These are phyloP conservation scores for Veloporphyrellus conicus DNA, from an alignment of 1,284 basidiomycete species.

Conservation along the genomic window DNA sequence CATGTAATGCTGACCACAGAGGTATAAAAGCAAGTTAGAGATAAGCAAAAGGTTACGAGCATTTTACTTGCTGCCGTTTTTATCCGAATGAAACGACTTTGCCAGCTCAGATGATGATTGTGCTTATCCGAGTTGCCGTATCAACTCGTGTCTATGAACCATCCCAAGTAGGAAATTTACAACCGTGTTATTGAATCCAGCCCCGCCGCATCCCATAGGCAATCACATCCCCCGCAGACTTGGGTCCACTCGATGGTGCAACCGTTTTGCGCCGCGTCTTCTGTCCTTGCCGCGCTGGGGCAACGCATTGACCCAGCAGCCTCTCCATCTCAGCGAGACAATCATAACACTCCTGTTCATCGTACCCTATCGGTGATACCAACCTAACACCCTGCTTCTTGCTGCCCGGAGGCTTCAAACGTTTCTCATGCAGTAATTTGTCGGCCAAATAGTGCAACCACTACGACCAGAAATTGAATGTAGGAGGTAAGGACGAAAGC, in stretches of 20 bases:
- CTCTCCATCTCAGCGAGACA: conserved; percentile 34
- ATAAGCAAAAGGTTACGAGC: conserved; percentile 8
- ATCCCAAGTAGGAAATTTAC: conserved; percentile 18
- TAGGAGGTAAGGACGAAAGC: not conserved
- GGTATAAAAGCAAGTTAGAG: conserved; percentile 6
- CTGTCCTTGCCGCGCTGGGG: conserved; percentile 10
- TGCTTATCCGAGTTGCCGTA: not conserved
- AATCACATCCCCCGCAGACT: conserved; percentile 32
- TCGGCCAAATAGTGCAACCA: conserved; percentile 78
- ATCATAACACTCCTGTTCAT: conserved; percentile 32
- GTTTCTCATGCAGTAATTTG: conserved; percentile 70
- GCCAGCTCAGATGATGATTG: not conserved
- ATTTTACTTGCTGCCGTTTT: conserved; percentile 7
- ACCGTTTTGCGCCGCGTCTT: conserved; percentile 28
- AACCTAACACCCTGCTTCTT: conserved; percentile 20
- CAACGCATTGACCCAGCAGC: conserved; percentile 25
- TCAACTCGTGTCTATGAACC: not conserved
- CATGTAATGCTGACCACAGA: conserved; percentile 14
- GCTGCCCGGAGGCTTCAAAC: conserved; percentile 49
- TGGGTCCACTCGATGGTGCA: conserved; percentile 13
- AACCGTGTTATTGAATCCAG: conserved; percentile 28
- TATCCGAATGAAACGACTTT: conserved; percentile 6
- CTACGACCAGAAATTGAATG: conserved; percentile 36
- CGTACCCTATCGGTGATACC: conserved; percentile 20
- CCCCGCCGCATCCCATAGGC: conserved; percentile 25